Base-by-base conservation (phyloP, 73 alveolate genomes). In the Diophrys appendiculata region DNA sequence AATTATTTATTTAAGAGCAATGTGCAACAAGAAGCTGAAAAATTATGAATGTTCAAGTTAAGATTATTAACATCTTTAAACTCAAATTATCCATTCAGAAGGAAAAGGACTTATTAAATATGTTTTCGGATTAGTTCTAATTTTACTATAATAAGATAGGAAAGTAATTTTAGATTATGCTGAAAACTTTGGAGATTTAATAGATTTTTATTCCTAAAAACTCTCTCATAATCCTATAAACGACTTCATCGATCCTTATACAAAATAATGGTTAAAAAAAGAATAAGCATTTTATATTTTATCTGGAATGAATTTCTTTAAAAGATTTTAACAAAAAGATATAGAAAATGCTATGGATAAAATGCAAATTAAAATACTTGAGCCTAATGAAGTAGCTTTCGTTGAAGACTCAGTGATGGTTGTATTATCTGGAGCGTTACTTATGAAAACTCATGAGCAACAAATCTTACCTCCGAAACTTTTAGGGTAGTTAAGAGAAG, bases 101-200 rank as follows among this genome's bases (percentile, higher is more conserved):
- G 90, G 90, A 22, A 73, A 73, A 28, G 26, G n/a, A 11, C 73
- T 73, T 3, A 35, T 69, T 11, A 73, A 73, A n/a, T 73, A 73
- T 52, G 68, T 82, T 27, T 73, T 82, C 53, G 80, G 84, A 26
- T 55, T 82, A 0, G 64, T 82, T 43, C 28, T 73, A 31, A 29
- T 82, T 14, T 77, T 82, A 14, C 72, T 73, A n/a, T 34, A 82
- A 24, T 33, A 72, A 13, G 90, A 82, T 53, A 53, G 80, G 28
- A 82, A 74, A 54, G 78, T 26, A 23, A 25, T 67, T 3, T 24
- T 14, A 5, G 75, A 67, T 28, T 67, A 67, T 67, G 54, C 24
- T 2, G 31, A 3, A 5, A 67, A 67, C 53, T 67, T 67, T 24
- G 1, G 24, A 28, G 75, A 67, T 3, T 5, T 67, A 31, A 25